Evolutionary conservation across 495 filamentous ascomycete species (phyloP), one percentile per base, ranked within the genome.

Genomic region (Choiromyces venosus): DNA sequence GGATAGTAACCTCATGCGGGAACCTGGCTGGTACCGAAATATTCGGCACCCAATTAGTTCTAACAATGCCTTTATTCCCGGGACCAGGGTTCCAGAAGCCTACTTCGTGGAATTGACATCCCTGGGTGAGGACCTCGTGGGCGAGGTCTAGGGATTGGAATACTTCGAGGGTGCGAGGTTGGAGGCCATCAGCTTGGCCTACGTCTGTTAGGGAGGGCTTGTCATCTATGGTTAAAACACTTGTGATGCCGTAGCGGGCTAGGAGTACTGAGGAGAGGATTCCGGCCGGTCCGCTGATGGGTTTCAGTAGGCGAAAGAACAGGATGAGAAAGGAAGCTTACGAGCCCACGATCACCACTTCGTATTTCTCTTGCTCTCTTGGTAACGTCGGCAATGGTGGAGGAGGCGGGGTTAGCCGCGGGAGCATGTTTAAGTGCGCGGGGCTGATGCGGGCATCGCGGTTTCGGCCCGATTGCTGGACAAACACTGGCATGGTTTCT

Each of bases 131-230:
- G 37, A 94, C 79, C 46, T 89, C 86, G 70, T 93, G 91, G 0
- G 87, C 85, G 18, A 94, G 82, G 0, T 91, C 91, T 65, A 94
- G 93, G 40, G 87, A 90, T 74, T 95, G 91, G 68, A 93, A 90
- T 64, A 96, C 89, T 79, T 95, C 92, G 14, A 93, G 87, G 1
- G 91, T 92, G 1, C 92, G 90, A 72, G 88, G 89, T 82, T 95
- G 92, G 16, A 93, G 86, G 0, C 92, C 92, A 69, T 94, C 92
- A 1, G 92, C 92, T 79, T 94, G 91, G n/a, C 92, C 92, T 44
- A 84, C 83, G 70, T 85, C 84, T 19, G 85, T 73, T 1, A 82
- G 82, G 0, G 76, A 75, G 0, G 84, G 71, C 71, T 87, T 87
- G 1, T 83, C 76, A 73, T 87, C 86, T 19, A 86, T 77, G 72